phyloP scores from a whole-genome alignment of 108 stramenopile species.

The Aurantiochytrium sp. region DNA sequence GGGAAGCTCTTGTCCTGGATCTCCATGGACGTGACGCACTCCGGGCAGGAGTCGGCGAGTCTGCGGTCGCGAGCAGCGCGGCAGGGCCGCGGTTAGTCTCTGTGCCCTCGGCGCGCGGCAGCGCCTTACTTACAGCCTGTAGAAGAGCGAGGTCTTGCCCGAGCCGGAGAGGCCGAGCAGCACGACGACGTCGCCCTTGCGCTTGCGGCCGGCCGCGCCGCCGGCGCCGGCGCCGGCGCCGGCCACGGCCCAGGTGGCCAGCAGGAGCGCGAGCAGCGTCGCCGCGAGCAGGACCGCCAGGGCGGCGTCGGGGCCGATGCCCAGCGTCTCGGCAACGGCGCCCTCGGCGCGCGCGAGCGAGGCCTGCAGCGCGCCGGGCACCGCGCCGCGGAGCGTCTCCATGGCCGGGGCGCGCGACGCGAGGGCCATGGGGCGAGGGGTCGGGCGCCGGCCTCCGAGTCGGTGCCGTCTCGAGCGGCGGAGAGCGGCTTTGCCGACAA shows the following conservation, averaged over 20 bases:
- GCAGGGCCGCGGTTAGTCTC: too few relatives aligned
- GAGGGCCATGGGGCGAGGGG: too few relatives aligned
- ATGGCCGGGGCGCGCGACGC: too few relatives aligned
- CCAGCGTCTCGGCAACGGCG: neutral
- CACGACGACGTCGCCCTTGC: neutral
- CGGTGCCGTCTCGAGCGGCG: too few relatives aligned
- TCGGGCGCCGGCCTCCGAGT: too few relatives aligned
- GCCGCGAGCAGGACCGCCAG: neutral
- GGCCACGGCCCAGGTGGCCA: neutral
- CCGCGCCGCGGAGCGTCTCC: neutral
- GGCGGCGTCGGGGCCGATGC: neutral
- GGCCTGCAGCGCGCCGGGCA: neutral
- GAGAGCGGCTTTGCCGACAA: too few relatives aligned
- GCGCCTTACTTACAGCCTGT: conserved; percentile 32
- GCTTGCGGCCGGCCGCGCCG: neutral
- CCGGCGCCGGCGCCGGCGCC: neutral
- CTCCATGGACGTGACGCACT: conserved; percentile 7
- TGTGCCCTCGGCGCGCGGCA: too few relatives aligned
- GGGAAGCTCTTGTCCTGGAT: neutral
- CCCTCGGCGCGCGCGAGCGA: neutral
- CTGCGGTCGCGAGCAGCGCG: too few relatives aligned
- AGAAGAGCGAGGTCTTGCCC: neutral
- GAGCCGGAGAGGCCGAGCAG: neutral
- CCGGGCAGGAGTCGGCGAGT: neutral
- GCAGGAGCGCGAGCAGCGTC: neutral